phyloP scores from a whole-genome alignment of 2,329 filamentous ascomycete species.

The Leptoxyphium fumago region DNA sequence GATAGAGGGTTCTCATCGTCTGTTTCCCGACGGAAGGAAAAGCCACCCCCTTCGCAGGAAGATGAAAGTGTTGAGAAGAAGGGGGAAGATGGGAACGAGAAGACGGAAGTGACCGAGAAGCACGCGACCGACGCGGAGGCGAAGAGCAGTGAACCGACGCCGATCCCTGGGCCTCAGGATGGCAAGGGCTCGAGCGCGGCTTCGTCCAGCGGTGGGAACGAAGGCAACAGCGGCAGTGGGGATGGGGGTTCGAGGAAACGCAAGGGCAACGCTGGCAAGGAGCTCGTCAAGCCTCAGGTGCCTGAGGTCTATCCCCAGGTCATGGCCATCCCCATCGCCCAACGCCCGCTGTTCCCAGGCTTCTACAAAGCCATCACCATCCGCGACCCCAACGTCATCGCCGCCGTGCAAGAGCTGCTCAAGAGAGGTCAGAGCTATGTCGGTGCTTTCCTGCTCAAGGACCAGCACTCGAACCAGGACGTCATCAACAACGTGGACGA shows the following conservation, averaged over 20 bases:
- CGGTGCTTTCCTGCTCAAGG: constrained; percentile 91
- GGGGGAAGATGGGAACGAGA: constrained; percentile 26
- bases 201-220: constrained; percentile 39
- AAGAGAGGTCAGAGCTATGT: constrained; percentile 95
- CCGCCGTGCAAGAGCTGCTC: constrained; percentile 89
- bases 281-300: constrained; percentile 69
- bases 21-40: constrained; percentile 39
- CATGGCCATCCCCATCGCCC: constrained; percentile 89
- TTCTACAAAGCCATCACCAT: constrained; percentile 99
- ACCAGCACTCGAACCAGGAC: constrained; percentile 86
- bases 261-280: constrained; percentile 50
- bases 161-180: constrained; percentile 39
- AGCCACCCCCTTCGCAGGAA: constrained; percentile 30
- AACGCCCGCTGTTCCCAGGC: constrained; percentile 84
- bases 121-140: constrained; percentile 30
- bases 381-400: constrained; percentile 77
- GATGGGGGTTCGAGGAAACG: constrained; percentile 57
- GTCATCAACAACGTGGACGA: constrained; percentile 81
- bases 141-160: constrained; percentile 35
- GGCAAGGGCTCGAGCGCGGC: constrained; percentile 44
- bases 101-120: constrained; percentile 23
- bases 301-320: constrained; percentile 96
- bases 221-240: constrained; percentile 25
- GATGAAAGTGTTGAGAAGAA: constrained; percentile 29
- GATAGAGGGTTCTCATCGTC: constrained; percentile 27